phyloP scores from a whole-genome alignment of 768 basidiomycete genomes.

The Tricholoma hemisulphureum region DNA sequence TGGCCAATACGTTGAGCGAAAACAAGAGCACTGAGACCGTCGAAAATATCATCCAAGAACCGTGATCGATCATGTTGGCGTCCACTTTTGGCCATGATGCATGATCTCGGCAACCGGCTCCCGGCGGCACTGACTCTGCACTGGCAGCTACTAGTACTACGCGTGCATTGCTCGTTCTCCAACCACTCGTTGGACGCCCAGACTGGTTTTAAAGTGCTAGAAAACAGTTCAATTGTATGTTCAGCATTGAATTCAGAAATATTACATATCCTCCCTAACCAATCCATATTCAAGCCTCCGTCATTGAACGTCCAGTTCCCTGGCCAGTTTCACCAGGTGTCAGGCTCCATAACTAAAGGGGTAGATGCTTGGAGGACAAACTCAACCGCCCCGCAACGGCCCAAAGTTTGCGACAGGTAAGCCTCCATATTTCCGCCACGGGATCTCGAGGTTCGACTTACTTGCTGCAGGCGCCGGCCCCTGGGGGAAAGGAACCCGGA shows the following conservation, averaged over 20 bases:
- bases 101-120: too few relatives aligned
- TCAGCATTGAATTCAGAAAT: neutral
- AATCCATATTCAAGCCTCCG: neutral
- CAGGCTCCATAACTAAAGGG: neutral
- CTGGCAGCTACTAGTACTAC: neutral
- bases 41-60: neutral
- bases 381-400: slow-evolving; percentile 19
- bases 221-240: neutral
- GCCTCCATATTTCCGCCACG: slow-evolving; percentile 2
- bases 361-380: slow-evolving; percentile 16
- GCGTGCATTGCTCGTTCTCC: neutral
- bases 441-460: neutral
- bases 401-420: slow-evolving; percentile 27
- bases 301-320: neutral
- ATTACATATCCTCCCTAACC: neutral
- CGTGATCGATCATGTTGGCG: too few relatives aligned
- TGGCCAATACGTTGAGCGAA: slow-evolving; percentile 35
- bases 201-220: neutral
- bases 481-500: slow-evolving; percentile 26
- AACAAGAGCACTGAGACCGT: slow-evolving; percentile 6
- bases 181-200: neutral
- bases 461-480: slow-evolving; percentile 30
- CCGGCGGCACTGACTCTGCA: neutral
- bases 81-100: too few relatives aligned
- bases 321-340: neutral